Conservation (phyloP, 2,329 filamentous ascomycete species). For the Trichothecium sympodiale region DNA sequence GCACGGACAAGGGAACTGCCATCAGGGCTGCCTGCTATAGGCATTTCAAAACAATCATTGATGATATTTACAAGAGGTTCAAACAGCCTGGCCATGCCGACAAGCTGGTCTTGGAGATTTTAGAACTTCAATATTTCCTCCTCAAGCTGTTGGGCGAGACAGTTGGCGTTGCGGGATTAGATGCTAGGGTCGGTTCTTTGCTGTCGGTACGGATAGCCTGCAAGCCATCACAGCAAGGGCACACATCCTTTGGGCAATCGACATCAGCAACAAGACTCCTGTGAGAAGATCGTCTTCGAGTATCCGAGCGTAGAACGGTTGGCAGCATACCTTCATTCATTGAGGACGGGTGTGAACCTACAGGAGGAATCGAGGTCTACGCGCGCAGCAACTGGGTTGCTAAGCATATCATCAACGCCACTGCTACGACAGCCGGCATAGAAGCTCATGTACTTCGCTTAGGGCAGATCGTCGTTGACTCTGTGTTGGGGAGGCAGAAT, state of each 20-base stretch:
- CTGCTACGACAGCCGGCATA: conserved; percentile 17
- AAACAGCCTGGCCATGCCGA: conserved; percentile 8
- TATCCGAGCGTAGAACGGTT: conserved; percentile 16
- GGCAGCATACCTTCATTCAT: conserved; percentile 10
- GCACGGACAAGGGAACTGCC: conserved; percentile 41
- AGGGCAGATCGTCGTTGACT: conserved; percentile 37
- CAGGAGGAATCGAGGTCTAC: conserved; percentile 26
- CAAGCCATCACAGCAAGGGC: conserved; percentile 45
- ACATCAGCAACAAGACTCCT: conserved; percentile 32
- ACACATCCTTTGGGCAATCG: conserved; percentile 36
- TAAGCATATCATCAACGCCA: conserved; percentile 28
- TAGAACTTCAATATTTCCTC: conserved; percentile 22
- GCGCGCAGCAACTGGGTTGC: conserved; percentile 37
- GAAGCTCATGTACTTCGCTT: conserved; percentile 24
- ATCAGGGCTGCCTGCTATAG: conserved; percentile 37
- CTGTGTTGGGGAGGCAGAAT: conserved; percentile 34
- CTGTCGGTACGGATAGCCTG: conserved; percentile 44
- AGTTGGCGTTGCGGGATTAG: conserved; percentile 4
- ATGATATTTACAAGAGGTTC: conserved; percentile 20
- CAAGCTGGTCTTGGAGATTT: background rate
- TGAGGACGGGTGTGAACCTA: conserved; percentile 9
- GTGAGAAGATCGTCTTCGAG: conserved; percentile 49
- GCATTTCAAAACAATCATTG: conserved; percentile 30
- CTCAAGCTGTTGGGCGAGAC: conserved; percentile 13
- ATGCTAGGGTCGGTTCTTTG: conserved; percentile 42